Evolutionary conservation across 805 yeast genomes (phyloP).

Genomic region (Lachancea waltii): DNA sequence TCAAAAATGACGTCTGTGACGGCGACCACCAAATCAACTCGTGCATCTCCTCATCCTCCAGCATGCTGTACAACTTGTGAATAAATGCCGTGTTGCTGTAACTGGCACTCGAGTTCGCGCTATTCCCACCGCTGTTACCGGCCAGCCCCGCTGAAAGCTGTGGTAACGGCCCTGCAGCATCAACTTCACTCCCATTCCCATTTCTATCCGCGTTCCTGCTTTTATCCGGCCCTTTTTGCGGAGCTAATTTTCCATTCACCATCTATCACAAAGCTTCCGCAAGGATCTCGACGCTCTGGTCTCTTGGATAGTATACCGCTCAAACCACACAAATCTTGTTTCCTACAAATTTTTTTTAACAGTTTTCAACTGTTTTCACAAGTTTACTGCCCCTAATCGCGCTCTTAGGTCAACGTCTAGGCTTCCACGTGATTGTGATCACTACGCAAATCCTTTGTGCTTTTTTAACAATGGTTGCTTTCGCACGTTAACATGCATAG

Average conservation of each 20-base stretch:
- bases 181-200: neutral
- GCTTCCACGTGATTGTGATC: neutral
- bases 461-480: neutral
- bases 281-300: neutral
- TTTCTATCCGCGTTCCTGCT: neutral
- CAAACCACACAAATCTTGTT: neutral
- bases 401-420: neutral
- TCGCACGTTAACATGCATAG: neutral
- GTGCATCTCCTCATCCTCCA: conserved; percentile 64
- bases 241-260: neutral
- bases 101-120: conserved; percentile 3
- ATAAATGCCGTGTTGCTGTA: conserved; percentile 42
- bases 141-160: neutral
- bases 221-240: neutral
- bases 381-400: neutral
- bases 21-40: conserved; percentile 86
- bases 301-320: neutral
- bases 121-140: conserved; percentile 2
- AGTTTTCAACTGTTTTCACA: neutral
- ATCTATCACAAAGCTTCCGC: neutral
- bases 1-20: conserved; percentile 61
- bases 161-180: too few relatives aligned
- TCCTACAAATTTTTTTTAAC: neutral
- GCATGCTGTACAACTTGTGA: conserved; percentile 85
- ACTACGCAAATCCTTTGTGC: neutral